phyloP scores from a whole-genome alignment of 2,329 filamentous ascomycete genomes.

The Trichoderma cornu-damae region DNA sequence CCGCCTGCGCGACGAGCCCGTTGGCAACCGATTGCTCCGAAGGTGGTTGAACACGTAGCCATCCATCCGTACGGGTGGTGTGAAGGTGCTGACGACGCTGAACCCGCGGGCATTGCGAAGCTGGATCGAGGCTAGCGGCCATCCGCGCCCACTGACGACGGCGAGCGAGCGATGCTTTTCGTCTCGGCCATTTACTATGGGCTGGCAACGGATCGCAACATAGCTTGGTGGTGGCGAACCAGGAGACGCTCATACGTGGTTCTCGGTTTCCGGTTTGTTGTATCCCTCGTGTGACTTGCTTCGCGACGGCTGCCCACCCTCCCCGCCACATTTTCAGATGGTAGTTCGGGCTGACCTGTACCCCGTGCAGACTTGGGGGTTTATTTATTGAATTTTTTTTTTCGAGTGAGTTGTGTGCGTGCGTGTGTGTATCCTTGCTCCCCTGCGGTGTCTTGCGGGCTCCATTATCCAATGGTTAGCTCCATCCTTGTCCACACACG shows the following conservation, averaged over 20 bases:
- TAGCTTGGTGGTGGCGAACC: constrained; percentile 10
- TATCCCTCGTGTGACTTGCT: constrained; percentile 12
- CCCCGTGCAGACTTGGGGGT: too few relatives aligned
- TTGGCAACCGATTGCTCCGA: background rate
- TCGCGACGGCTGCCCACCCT: constrained; percentile 1
- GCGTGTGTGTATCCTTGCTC: background rate
- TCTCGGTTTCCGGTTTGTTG: constrained; percentile 14
- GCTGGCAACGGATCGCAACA: constrained; percentile 11
- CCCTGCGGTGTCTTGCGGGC: constrained; percentile 7
- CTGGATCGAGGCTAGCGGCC: constrained; percentile 8
- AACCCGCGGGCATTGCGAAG: constrained; percentile 1
- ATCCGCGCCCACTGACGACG: background rate
- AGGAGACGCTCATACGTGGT: constrained; percentile 7
- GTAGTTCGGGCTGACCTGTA: constrained; percentile 11
- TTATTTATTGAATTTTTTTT: too few relatives aligned
- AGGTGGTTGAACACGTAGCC: constrained; percentile 3
- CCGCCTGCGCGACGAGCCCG: background rate
- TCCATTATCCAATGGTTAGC: constrained; percentile 14
- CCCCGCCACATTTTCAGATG: constrained; percentile 14
- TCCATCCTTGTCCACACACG: constrained; percentile 14
- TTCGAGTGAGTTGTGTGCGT: background rate
- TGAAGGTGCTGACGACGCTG: constrained; percentile 16
- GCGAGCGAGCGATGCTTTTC: constrained; percentile 13
- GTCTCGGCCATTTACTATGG: background rate
- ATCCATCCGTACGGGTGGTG: constrained; percentile 8